Evolutionary conservation across 306 rosid species (phyloP).

Genomic region (Erythrophleum fordii): DNA sequence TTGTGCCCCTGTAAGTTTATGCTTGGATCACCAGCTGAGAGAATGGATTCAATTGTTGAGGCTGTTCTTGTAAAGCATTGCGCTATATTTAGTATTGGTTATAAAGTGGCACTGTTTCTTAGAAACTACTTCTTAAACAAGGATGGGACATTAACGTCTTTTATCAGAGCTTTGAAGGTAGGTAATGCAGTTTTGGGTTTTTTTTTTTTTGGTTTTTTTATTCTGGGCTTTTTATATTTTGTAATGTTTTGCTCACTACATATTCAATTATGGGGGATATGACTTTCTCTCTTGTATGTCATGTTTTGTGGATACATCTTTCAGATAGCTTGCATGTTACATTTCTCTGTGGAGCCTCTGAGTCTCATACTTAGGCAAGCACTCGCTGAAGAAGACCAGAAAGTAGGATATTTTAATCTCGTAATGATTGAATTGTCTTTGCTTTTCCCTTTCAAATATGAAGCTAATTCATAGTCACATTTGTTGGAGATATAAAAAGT

Average conservation of each 20-base stretch:
- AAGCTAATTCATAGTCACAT: conserved; percentile 8
- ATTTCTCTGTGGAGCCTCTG: conserved; percentile 80
- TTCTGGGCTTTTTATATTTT: too few relatives aligned
- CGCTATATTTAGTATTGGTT: conserved; percentile 69
- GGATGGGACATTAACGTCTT: conserved; percentile 91
- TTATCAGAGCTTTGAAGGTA: conserved; percentile 92
- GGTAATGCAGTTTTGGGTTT: conserved; percentile 31
- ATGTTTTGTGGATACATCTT: conserved; percentile 36
- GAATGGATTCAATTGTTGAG: conserved; percentile 91
- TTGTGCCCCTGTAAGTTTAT: conserved; percentile 66
- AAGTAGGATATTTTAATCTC: conserved; percentile 48
- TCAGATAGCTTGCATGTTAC: conserved; percentile 84
- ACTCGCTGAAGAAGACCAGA: conserved; percentile 59
- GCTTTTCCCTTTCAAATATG: conserved; percentile 19
- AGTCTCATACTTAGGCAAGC: conserved; percentile 64
- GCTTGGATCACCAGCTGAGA: conserved; percentile 79
- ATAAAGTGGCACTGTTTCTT: conserved; percentile 83
- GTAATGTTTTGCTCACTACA: background rate
- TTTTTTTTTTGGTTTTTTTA: background rate
- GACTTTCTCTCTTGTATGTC: conserved; percentile 33
- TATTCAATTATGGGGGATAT: background rate
- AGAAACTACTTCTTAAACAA: conserved; percentile 85
- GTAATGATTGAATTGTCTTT: conserved; percentile 25
- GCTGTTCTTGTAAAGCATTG: conserved; percentile 78
- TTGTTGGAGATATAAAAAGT: conserved; percentile 3